Base-by-base conservation (phyloP, 768 basidiomycete species). In the Mycena metata region DNA sequence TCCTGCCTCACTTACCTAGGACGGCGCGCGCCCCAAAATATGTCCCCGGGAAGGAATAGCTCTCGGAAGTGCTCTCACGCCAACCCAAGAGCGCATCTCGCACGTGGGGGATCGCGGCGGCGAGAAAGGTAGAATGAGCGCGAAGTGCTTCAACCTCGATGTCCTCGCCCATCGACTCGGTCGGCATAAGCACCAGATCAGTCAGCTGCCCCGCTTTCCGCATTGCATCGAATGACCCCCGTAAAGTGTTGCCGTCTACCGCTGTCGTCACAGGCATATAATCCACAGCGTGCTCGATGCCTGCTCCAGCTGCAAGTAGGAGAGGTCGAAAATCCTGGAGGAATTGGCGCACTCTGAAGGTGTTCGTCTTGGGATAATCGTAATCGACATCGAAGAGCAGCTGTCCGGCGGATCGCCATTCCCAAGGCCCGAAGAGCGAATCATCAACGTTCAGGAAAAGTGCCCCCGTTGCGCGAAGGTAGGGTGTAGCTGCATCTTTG, bases 381-480 rank as follows among this genome's bases (percentile, higher is more conserved):
- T 76, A 73, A 19, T 59, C 68, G 17, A 76, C 74, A 46, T 78
- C 79, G 64, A 86, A 80, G 19, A 82, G 75, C 26, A 88, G 76
- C 39, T 82, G 69, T 15, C 74, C 66, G 2, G 82, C 83, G 3
- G 76, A 71, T 24, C 77, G 75, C 84, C 85, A 88, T 35, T 66
- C 57, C 85, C 85, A 85, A 0, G 55, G 46, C 13, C 79, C 81
- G 2, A 10, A 30, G 5, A 64, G 54, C 0, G 83, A 77, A 66
- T 85, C 76, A 41, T 83, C 77, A 24, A 88, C 81, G 52, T 88
- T 88, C 65, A 88, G 79, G 75, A 87, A 87, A 4, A 86, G 67
- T 0, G 63, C 62, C 10, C 75, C 73, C 3, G 72, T 30, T 41
- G 70, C 63, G 39, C 74, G 61, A 13, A 80, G 68, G 11, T 57